A percentile compares a stretch with the other conserved stretches of the same genome.
Evolutionary conservation across 2,329 filamentous ascomycete species (phyloP).

Genomic region (Chaetomiaceae sp.): DNA sequence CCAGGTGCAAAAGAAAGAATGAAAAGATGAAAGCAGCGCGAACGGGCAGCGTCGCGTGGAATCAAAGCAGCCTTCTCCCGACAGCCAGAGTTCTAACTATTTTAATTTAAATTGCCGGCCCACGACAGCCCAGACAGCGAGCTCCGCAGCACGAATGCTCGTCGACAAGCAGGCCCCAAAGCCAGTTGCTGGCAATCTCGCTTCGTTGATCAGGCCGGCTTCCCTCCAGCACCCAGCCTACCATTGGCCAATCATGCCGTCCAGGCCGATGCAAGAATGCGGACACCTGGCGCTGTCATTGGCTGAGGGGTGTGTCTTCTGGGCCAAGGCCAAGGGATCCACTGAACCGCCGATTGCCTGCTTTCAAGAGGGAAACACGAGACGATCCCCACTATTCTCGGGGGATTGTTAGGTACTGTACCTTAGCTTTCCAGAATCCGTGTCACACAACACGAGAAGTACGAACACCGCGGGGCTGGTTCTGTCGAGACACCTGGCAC

Average conservation of each 20-base stretch:
- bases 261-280: constrained; percentile 8
- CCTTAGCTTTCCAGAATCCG: too few species aligned
- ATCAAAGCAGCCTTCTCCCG: not conserved
- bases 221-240: constrained; percentile 1
- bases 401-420: too few species aligned
- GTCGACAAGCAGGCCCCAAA: constrained; percentile 2
- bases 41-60: constrained; percentile 14
- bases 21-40: constrained; percentile 5
- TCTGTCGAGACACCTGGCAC: too few species aligned
- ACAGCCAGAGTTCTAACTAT: constrained; percentile 8
- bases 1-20: not conserved
- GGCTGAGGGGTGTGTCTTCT: constrained; percentile 2
- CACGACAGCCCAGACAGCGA: not conserved
- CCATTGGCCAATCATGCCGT: constrained; percentile 14
- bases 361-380: constrained; percentile 8
- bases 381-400: too few species aligned
- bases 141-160: constrained; percentile 4
- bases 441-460: not conserved
- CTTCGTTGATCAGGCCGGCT: constrained; percentile 15
- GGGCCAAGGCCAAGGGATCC: not conserved
- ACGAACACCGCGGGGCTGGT: too few species aligned
- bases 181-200: constrained; percentile 22
- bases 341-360: constrained; percentile 5
- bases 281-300: constrained; percentile 1
- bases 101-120: constrained; percentile 18